Base-by-base conservation (phyloP, 2,329 filamentous ascomycete species). In the Atkinsonella hypoxylon region DNA sequence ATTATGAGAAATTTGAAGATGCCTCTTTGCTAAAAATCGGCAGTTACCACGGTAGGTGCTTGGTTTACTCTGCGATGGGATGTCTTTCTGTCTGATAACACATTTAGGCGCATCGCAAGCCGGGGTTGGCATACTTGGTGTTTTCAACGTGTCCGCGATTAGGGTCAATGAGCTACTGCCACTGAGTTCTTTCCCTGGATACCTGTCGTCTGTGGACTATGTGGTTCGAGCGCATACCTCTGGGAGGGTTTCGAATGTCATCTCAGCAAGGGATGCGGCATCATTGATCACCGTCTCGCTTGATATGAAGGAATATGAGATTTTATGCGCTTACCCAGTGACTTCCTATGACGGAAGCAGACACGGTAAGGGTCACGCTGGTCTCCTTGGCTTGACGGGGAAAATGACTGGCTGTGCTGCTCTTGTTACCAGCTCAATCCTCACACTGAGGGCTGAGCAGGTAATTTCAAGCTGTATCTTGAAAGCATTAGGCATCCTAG, bases 371-470 rank as follows among this genome's bases (percentile, higher is more conserved):
- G 69, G 83, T 0, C 69, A 68, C 42, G 72, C 90, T 1, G 82
- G 87, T 0, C 82, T 85, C 17, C 66, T 97, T 1, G 91, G 91
- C 0, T 71, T 97, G 2, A 56, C 95, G 3, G 85, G 79, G 2
- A 95, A 96, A 66, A 95, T 97, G 87, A 89, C 89, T 0, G 91
- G 89, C 0, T 81, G 84, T 1, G 89, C 88, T 1, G 89, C 89
- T 0, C 76, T 95, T 8, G 70, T 84, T 1, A 74, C 72, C 38
- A 82, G 72, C n/a, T 73, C 77, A 30, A 75, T 83, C 43, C 76
- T 75, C 34, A 63, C 82, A 42, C 60, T 59, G 4, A 62, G 57
- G 8, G 83, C 79, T 51, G 81, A 81, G 0, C 71, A 80, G 15
- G 68, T 93, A 18, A 67, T 79, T 8, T 67, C 94, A 12, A 79